phyloP scores from a whole-genome alignment of 208 protist species.

The Phytomonas sp. region DNA sequence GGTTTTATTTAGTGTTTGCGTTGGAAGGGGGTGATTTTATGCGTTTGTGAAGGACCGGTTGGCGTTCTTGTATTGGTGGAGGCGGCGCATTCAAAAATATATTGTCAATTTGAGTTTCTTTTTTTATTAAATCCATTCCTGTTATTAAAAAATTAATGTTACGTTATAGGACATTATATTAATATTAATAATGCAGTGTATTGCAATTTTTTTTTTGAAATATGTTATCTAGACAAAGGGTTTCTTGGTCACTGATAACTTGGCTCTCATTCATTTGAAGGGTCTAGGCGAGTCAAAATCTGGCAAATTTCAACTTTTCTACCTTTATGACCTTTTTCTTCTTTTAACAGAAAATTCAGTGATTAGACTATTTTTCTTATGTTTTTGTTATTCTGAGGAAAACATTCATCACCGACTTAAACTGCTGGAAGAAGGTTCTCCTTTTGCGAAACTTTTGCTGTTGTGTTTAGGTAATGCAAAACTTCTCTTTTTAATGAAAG shows the following conservation, averaged over 20 bases:
- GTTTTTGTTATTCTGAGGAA: constrained; percentile 33
- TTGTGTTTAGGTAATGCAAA: constrained; percentile 26
- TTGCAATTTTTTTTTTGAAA: constrained; percentile 2
- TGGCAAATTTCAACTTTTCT: constrained; percentile 1
- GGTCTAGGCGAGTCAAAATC: constrained; percentile 3
- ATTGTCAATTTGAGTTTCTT: no score
- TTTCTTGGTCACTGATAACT: no score
- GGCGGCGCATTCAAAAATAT: no score
- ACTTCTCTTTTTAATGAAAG: constrained; percentile 8
- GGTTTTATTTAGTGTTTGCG: no score
- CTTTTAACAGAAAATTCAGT: constrained; percentile 6
- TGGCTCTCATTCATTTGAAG: no score
- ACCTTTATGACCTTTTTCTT: background rate
- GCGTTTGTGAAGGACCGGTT: no score
- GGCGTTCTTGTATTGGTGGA: no score
- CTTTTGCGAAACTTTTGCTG: constrained; percentile 23
- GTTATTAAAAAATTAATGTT: constrained; percentile 6
- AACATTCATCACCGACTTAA: constrained; percentile 22
- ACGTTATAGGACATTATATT: no score
- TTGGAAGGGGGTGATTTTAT: no score
- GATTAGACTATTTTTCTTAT: constrained; percentile 8
- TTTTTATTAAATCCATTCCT: no score
- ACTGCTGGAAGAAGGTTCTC: constrained; percentile 1
- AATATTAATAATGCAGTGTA: no score
- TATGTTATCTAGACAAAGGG: no score